phyloP scores from a whole-genome alignment of 2,329 filamentous ascomycete genomes.

The Sarocladiaceae sp. region DNA sequence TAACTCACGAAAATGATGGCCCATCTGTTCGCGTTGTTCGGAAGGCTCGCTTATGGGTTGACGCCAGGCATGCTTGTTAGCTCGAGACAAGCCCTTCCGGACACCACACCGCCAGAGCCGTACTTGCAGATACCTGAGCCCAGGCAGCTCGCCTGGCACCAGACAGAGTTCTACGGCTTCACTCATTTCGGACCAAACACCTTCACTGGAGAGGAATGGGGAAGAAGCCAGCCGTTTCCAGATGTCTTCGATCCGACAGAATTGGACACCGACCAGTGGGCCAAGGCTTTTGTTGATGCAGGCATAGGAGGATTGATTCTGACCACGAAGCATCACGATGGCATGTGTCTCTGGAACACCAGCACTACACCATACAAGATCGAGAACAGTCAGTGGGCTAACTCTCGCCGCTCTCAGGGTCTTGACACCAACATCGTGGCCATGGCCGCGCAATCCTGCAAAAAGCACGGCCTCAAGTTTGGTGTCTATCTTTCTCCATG shows the following conservation, averaged over 20 bases:
- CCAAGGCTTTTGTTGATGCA: slow-evolving; percentile 13
- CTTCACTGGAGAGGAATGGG: slow-evolving; percentile 26
- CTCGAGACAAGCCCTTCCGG: too few species aligned
- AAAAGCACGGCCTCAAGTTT: slow-evolving; percentile 27
- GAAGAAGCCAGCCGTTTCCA: slow-evolving; percentile 16
- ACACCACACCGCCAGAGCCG: not conserved
- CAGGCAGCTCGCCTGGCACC: slow-evolving; percentile 23
- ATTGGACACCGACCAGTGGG: slow-evolving; percentile 26
- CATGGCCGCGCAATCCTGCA: slow-evolving; percentile 26
- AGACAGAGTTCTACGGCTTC: slow-evolving; percentile 24
- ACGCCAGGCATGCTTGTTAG: too few species aligned
- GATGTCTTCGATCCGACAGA: slow-evolving; percentile 21
- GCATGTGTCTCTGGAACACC: slow-evolving; percentile 30
- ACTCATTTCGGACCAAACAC: slow-evolving; percentile 25
- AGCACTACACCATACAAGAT: slow-evolving; percentile 28
- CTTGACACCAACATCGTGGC: slow-evolving; percentile 26
- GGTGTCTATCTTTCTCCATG: slow-evolving; percentile 30
- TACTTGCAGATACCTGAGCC: slow-evolving; percentile 3
- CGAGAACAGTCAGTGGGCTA: slow-evolving; percentile 25
- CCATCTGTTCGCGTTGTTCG: too few species aligned
- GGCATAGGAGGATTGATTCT: slow-evolving; percentile 28
- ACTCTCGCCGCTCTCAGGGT: slow-evolving; percentile 19
- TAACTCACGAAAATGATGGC: too few species aligned
- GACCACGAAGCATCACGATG: slow-evolving; percentile 32
- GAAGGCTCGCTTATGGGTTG: too few species aligned